phyloP scores from a whole-genome alignment of 495 filamentous ascomycete genomes.

The Cairneyella variabilis region DNA sequence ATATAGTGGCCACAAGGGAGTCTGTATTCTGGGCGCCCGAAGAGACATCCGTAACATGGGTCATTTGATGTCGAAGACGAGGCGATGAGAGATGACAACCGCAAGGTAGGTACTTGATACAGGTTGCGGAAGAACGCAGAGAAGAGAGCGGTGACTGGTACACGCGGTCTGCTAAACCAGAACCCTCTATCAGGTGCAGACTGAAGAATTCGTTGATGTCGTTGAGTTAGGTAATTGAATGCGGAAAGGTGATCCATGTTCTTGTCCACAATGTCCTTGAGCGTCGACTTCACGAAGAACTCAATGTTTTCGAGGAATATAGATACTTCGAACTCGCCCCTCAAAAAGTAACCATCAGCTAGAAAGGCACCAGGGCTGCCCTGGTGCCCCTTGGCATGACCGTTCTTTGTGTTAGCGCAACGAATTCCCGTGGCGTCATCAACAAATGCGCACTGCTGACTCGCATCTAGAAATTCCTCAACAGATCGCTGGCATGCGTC shows the following conservation, averaged over 20 bases:
- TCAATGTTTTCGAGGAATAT: not conserved
- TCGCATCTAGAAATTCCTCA: not conserved
- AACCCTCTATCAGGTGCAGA: not conserved
- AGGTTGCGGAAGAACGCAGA: too few relatives aligned
- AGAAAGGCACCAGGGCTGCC: not conserved
- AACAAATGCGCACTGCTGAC: not conserved
- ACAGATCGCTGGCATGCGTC: not conserved
- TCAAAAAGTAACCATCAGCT: not conserved
- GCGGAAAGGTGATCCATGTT: not conserved
- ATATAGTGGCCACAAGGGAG: not conserved
- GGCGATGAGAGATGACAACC: too few relatives aligned
- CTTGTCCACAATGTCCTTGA: not conserved
- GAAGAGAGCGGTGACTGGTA: too few relatives aligned
- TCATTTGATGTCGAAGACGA: too few relatives aligned
- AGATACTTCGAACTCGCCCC: not conserved
- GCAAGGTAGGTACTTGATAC: too few relatives aligned
- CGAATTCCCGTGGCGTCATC: not conserved
- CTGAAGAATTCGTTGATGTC: not conserved
- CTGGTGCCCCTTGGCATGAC: not conserved
- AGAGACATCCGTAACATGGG: not conserved
- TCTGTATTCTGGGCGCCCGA: not conserved
- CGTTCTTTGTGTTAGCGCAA: not conserved
- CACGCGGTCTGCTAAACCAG: too few relatives aligned
- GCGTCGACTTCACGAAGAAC: not conserved
- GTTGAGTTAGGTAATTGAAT: not conserved